Evolutionary conservation across 371 early-diverging fungal genomes (phyloP).

Genomic region (Mortierella sp.): DNA sequence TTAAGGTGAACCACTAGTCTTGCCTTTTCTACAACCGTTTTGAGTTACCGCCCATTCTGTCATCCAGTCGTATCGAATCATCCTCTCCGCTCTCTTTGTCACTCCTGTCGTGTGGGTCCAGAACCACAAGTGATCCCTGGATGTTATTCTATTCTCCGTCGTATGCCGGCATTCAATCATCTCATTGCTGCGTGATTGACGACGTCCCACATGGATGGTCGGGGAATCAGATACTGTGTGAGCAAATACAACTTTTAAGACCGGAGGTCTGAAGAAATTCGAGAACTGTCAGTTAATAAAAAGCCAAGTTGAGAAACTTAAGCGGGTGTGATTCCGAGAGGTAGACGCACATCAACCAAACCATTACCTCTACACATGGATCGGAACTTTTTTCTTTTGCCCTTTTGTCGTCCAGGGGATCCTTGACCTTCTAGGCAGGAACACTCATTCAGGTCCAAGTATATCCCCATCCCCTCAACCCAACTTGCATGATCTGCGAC

Average conservation of each 20-base stretch:
- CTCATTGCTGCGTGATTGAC: not conserved
- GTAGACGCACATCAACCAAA: too few relatives aligned
- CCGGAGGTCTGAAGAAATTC: not conserved
- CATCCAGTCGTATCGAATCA: not conserved
- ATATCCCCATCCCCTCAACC: too few relatives aligned
- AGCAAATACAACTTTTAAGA: not conserved
- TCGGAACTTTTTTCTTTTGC: too few relatives aligned
- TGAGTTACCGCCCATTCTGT: not conserved
- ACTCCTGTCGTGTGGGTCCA: not conserved
- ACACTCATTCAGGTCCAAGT: too few relatives aligned
- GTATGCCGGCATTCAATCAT: not conserved
- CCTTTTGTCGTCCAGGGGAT: too few relatives aligned
- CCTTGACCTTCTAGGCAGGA: too few relatives aligned
- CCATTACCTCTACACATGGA: too few relatives aligned
- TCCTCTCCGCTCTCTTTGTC: not conserved
- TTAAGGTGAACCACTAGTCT: too few relatives aligned
- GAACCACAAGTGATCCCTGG: not conserved
- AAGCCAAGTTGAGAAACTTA: too few relatives aligned
- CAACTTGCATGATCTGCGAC: too few relatives aligned
- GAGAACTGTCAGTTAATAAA: not conserved
- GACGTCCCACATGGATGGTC: not conserved
- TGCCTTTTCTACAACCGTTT: too few relatives aligned
- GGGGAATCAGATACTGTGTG: not conserved
- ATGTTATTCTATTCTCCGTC: slow-evolving; percentile 1
- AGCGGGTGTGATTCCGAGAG: too few relatives aligned